Evolutionary conservation across 164 flowering plant species (phyloP).

Genomic region (Aristolochia contorta): DNA sequence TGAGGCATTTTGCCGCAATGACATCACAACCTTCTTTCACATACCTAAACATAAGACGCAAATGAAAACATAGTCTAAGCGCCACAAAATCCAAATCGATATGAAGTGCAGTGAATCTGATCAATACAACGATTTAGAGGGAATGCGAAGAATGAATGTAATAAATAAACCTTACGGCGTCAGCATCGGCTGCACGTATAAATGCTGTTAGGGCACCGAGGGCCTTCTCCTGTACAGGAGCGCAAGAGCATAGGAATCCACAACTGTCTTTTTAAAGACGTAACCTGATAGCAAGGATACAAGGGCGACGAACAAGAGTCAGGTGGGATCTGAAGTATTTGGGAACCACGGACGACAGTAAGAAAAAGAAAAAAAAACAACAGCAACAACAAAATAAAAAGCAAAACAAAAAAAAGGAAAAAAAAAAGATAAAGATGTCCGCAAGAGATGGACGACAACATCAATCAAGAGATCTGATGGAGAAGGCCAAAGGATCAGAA

Average conservation of each 20-base stretch:
- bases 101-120: background rate
- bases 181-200: conserved; percentile 84
- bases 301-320: conserved; percentile 1
- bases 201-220: conserved; percentile 84
- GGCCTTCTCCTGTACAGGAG: conserved; percentile 99
- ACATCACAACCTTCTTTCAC: conserved; percentile 90
- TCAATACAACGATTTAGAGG: background rate
- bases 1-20: conserved; percentile 79
- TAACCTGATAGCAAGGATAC: conserved; percentile 32
- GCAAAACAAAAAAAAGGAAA: background rate
- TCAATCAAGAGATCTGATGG: background rate
- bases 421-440: background rate
- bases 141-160: background rate
- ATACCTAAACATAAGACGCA: conserved; percentile 30
- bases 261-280: conserved; percentile 73
- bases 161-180: conserved; percentile 58
- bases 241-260: conserved; percentile 96
- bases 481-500: background rate
- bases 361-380: background rate
- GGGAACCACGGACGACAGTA: background rate
- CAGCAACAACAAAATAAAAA: background rate
- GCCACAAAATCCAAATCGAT: background rate
- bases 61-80: background rate
- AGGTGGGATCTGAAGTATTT: background rate
- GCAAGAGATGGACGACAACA: conserved; percentile 1